Base-by-base conservation (phyloP, 495 filamentous ascomycete genomes). In the Niebla homalea region DNA sequence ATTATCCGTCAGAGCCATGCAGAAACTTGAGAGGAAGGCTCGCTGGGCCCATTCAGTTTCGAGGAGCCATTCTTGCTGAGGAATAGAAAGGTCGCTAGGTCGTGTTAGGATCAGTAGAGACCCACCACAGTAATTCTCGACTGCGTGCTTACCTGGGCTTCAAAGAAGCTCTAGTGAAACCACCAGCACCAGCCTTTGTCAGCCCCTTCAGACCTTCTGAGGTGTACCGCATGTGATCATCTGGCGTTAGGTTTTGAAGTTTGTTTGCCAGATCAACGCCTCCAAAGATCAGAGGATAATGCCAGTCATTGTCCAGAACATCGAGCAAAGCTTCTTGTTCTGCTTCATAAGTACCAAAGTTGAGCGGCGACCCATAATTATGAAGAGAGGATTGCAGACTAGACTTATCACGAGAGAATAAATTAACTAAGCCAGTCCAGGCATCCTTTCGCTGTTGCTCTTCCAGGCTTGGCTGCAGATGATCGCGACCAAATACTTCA, bases 41-140 rank as follows among this genome's bases (percentile, higher is more conserved):
- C 66, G 55, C 51, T 81, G 76, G 5, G 77, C 76, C 70, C 76
- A 75, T 23, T 74, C 67, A 16, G 71, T 73, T 55, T 80, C 74
- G 21, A 75, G 58, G 10, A 81, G 56, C 73, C 77, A 76, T 55
- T 78, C 73, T 36, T 63, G 69, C 59, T 81, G 77, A 5, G 69
- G 58, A n/a, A 63, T 62, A 2, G 69, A 71, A 4, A 79, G 63
- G 25, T 68, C 51, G 39, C 61, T 32, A 32, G 29, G 14, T 32
- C 29, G 29, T 11, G 29, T 32, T 8, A 11, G 4, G 29, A 8
- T 32, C 29, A 32, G 29, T 32, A 5, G 14, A 32, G 5, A 32
- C 14, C 26, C 14, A 8, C 29, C 29, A 32, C 29, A 32, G 14
- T 0, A 32, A 12, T 32, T 8, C 14, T 32, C 7, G 14, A 2